These are phyloP conservation scores for Miscanthus lutarioriparius DNA, from an alignment of 176 grass and related monocot species.

Conservation along the genomic window DNA sequence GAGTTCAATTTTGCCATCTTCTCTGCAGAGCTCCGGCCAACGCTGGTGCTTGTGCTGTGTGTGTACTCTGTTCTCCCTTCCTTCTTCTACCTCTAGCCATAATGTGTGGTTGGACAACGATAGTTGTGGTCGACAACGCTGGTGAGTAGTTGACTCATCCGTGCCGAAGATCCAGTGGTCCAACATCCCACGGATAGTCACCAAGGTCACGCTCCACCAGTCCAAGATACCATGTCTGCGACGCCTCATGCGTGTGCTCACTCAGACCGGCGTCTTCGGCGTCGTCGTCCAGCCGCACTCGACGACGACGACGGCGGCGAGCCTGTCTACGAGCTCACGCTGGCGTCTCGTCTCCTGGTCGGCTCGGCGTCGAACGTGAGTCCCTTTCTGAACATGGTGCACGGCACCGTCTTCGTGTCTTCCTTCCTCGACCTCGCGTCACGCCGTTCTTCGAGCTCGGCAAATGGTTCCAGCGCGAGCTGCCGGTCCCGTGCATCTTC, in stretches of 20 bases:
- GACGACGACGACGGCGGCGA: not conserved
- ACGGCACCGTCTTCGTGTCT: not conserved
- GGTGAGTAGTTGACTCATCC: no score
- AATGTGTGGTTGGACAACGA: no score
- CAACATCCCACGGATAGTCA: not conserved
- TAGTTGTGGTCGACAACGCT: no score
- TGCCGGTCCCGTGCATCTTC: not conserved
- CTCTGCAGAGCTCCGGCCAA: no score
- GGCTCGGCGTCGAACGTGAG: not conserved
- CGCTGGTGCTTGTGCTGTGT: no score
- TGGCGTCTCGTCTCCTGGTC: constrained; percentile 19
- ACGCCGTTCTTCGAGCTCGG: not conserved
- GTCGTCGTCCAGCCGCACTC: not conserved
- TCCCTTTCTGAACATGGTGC: not conserved
- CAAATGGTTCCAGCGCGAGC: not conserved
- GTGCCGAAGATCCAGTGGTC: no score
- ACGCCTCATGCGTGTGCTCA: constrained; percentile 18
- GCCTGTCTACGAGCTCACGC: not conserved
- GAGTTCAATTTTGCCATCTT: no score
- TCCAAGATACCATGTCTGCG: constrained; percentile 18
- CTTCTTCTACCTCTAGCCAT: no score
- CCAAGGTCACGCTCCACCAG: not conserved
- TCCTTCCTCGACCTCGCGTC: not conserved
- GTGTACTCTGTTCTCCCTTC: no score
- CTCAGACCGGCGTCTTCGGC: not conserved